Evolutionary conservation across 257 asterid species (phyloP).

Genomic region (Solanum chiquidenum): DNA sequence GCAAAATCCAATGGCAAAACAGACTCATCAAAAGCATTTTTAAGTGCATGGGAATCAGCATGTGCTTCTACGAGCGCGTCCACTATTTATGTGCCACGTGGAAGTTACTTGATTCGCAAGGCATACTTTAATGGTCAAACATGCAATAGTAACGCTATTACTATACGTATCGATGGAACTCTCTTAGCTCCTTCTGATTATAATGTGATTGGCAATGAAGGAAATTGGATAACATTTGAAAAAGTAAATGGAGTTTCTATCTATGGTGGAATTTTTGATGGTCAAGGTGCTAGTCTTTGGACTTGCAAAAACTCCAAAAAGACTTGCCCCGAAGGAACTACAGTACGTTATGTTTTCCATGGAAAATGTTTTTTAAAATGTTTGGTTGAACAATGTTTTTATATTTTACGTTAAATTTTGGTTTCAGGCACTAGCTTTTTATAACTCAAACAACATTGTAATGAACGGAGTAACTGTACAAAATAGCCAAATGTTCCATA

Average conservation of each 20-base stretch:
- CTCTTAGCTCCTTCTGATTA: not conserved
- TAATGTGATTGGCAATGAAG: not conserved
- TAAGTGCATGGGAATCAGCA: not conserved
- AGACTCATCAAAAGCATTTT: not conserved
- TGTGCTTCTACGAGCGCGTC: not conserved
- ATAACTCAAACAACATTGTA: conserved; percentile 12
- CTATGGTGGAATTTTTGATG: not conserved
- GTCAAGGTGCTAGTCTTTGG: not conserved
- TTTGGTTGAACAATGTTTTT: not conserved
- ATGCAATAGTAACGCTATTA: not conserved
- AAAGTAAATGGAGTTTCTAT: not conserved
- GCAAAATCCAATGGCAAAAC: not conserved
- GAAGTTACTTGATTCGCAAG: not conserved
- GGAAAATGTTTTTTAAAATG: not conserved
- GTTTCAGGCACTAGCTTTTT: conserved; percentile 19
- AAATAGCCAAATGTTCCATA: conserved; percentile 23
- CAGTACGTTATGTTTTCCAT: not conserved
- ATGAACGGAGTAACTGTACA: conserved; percentile 9
- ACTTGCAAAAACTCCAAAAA: not conserved
- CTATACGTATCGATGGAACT: not conserved
- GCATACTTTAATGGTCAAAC: not conserved
- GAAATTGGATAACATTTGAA: not conserved
- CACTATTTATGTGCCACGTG: not conserved
- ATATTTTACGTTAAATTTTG: not conserved
- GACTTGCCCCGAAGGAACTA: not conserved